phyloP scores from a whole-genome alignment of 2,329 filamentous ascomycete species.

The Ceratocystiopsis sp. region DNA sequence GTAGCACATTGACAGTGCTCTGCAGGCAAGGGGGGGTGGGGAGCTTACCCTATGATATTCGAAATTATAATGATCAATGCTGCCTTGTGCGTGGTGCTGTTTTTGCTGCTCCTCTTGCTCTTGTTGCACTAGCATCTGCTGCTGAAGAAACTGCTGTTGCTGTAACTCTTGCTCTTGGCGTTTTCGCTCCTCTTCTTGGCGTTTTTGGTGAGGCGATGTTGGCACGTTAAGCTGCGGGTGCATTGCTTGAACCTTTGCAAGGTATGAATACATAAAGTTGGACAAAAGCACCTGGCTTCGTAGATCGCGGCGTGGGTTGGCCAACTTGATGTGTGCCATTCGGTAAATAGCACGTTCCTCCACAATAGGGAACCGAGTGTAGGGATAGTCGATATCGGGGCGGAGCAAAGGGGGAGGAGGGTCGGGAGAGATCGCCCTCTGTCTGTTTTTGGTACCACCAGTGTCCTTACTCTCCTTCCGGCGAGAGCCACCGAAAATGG shows the following conservation, averaged over 20 bases:
- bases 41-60: slow-evolving; percentile 20
- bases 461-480: slow-evolving; percentile 69
- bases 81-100: slow-evolving; percentile 9
- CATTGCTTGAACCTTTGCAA: slow-evolving; percentile 97
- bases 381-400: slow-evolving; percentile 87
- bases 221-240: slow-evolving; percentile 89
- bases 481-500: slow-evolving; percentile 78
- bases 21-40: not conserved
- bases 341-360: slow-evolving; percentile 95
- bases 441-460: slow-evolving; percentile 54
- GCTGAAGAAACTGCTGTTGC: slow-evolving; percentile 25
- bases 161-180: slow-evolving; percentile 27
- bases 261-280: slow-evolving; percentile 99
- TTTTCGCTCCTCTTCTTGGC: slow-evolving; percentile 27
- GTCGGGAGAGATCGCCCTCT: slow-evolving; percentile 66
- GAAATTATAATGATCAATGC: slow-evolving; percentile 16
- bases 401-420: slow-evolving; percentile 53
- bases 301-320: slow-evolving; percentile 82
- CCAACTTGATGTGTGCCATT: slow-evolving; percentile 97
- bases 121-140: slow-evolving; percentile 19
- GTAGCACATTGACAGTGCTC: no score
- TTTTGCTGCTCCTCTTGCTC: slow-evolving; percentile 11
- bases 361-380: slow-evolving; percentile 85
- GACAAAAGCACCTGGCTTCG: slow-evolving; percentile 91
- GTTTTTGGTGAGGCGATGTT: slow-evolving; percentile 46